A percentile compares a stretch with the other conserved stretches of the same genome.
Evolutionary conservation across 2,329 filamentous ascomycete genomes (phyloP).

Genomic region (Phyllosticta citribraziliensis): DNA sequence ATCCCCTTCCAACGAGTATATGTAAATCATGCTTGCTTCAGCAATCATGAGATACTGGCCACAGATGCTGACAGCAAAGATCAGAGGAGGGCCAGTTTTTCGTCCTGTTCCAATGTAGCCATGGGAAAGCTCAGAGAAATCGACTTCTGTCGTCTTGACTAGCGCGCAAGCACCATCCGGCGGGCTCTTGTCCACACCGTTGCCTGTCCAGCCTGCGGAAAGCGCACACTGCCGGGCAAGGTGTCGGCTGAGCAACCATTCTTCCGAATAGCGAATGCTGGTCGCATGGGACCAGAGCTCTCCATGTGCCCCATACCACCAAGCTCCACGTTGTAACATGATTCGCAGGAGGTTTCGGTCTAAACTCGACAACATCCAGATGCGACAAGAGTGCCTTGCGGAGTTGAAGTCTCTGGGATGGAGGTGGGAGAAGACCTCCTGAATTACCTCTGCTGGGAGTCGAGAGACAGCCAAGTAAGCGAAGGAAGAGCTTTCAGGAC

Average conservation of each 20-base stretch:
- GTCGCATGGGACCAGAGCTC: constrained; percentile 7
- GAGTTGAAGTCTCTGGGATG: constrained; percentile 47
- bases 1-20: constrained; percentile 40
- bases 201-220: constrained; percentile 31
- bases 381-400: constrained; percentile 49
- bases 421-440: constrained; percentile 37
- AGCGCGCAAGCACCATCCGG: background rate
- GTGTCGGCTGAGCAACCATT: constrained; percentile 36
- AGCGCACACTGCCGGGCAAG: constrained; percentile 43
- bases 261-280: constrained; percentile 12
- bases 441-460: constrained; percentile 36
- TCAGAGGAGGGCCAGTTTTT: constrained; percentile 19
- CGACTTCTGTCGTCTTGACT: constrained; percentile 9
- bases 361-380: constrained; percentile 52
- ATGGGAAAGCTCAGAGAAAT: constrained; percentile 10
- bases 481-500: background rate
- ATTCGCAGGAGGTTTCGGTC: constrained; percentile 38
- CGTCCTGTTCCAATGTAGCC: background rate
- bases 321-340: constrained; percentile 49
- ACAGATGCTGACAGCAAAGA: constrained; percentile 48
- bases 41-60: constrained; percentile 49
- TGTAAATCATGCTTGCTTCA: constrained; percentile 43
- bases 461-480: background rate
- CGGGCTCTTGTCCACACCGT: constrained; percentile 20
- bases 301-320: constrained; percentile 28